phyloP scores from a whole-genome alignment of 1,284 basidiomycete species.

The Ganoderma lingzhi region DNA sequence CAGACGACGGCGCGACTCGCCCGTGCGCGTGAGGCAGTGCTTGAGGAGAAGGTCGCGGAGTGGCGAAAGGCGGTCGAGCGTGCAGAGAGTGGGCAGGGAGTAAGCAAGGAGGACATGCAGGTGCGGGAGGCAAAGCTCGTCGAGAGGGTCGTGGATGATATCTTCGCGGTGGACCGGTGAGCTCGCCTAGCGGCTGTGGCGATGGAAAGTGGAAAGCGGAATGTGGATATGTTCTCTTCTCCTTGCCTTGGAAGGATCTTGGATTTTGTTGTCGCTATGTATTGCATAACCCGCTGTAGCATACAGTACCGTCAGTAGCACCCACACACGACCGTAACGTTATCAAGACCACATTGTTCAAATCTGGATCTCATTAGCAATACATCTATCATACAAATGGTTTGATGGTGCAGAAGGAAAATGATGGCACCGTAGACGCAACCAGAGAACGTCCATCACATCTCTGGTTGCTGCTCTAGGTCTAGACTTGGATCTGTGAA shows the following conservation, averaged over 20 bases:
- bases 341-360: conserved; percentile 12
- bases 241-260: conserved; percentile 16
- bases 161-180: conserved; percentile 26
- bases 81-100: conserved; percentile 23
- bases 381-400: conserved; percentile 20
- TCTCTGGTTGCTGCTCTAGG: conserved; percentile 25
- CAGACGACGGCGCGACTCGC: conserved; percentile 32
- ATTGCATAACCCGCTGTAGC: conserved; percentile 30
- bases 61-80: conserved; percentile 30
- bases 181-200: background rate
- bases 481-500: conserved; percentile 76
- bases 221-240: background rate
- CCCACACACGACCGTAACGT: conserved; percentile 21
- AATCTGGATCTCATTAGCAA: conserved; percentile 17
- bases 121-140: conserved; percentile 31
- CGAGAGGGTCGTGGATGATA: conserved; percentile 31
- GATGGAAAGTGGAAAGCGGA: background rate
- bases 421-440: background rate
- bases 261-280: conserved; percentile 20
- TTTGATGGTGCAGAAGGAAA: background rate
- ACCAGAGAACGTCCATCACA: conserved; percentile 14
- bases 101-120: conserved; percentile 33
- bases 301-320: conserved; percentile 22
- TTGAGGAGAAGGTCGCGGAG: conserved; percentile 32
- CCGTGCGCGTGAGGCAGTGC: conserved; percentile 32